Conservation (phyloP, 2,329 filamentous ascomycete genomes). For the Venturia effusa region DNA sequence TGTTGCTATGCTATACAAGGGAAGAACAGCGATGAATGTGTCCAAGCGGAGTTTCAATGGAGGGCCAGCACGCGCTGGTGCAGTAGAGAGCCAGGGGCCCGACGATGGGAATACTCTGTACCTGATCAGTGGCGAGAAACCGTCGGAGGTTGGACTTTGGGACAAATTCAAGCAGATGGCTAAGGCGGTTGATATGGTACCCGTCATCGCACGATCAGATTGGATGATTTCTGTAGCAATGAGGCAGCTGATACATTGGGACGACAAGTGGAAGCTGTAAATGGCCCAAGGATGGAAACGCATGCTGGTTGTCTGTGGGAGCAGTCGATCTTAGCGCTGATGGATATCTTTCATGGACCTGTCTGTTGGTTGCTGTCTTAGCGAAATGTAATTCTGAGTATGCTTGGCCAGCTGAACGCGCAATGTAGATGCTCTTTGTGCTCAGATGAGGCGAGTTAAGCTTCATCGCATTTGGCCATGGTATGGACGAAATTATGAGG, state of each 20-base stretch:
- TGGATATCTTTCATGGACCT: background rate
- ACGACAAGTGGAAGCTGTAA: conserved; percentile 6
- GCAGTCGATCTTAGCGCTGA: background rate
- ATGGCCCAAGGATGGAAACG: too few species aligned
- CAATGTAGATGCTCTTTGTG: background rate
- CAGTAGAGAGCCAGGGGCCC: conserved; percentile 39
- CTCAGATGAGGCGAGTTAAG: background rate
- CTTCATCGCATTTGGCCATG: too few species aligned
- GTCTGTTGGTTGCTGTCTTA: background rate
- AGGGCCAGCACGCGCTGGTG: conserved; percentile 43
- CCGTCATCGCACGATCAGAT: conserved; percentile 71
- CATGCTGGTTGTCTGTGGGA: background rate
- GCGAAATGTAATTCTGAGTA: background rate
- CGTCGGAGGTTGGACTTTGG: conserved; percentile 67
- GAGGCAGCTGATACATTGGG: conserved; percentile 56
- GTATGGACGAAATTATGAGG: too few species aligned
- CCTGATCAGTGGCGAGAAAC: conserved; percentile 59
- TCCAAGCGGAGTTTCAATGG: conserved; percentile 27
- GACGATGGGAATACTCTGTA: conserved; percentile 51
- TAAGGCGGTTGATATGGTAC: conserved; percentile 63
- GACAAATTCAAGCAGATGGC: conserved; percentile 71
- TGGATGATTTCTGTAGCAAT: conserved; percentile 88
- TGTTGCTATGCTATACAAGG: conserved; percentile 65
- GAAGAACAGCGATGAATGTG: conserved; percentile 54
- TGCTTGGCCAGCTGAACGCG: background rate